Conservation (phyloP, 2,329 filamentous ascomycete species). For the Daldinia eschscholtzii region DNA sequence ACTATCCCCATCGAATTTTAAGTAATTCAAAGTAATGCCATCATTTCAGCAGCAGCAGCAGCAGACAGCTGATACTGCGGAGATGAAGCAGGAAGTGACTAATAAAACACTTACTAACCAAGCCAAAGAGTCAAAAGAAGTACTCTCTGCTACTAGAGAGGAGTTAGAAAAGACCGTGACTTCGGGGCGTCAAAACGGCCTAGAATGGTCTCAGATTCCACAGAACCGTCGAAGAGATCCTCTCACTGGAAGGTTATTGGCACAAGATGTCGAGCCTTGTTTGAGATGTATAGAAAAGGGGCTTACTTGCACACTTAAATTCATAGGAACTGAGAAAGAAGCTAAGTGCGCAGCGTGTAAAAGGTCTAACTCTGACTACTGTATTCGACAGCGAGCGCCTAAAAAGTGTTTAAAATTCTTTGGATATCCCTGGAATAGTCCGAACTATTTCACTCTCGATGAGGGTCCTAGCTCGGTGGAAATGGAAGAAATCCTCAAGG, state of each 20-base stretch:
- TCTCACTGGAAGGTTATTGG: slow-evolving; percentile 41
- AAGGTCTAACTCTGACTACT: slow-evolving; percentile 36
- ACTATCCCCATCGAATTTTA: background rate
- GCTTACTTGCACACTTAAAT: slow-evolving; percentile 47
- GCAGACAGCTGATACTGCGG: background rate
- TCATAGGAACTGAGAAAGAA: slow-evolving; percentile 34
- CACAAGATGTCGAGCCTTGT: slow-evolving; percentile 39
- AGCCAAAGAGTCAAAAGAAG: background rate
- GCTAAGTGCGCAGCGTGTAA: slow-evolving; percentile 44
- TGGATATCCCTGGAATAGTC: slow-evolving; percentile 46
- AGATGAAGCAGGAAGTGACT: background rate
- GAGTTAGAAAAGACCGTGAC: background rate
- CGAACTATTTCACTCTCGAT: slow-evolving; percentile 42
- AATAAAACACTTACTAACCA: background rate
- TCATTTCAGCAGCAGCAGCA: background rate
- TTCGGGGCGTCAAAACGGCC: background rate
- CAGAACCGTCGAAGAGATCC: slow-evolving; percentile 18
- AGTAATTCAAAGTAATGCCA: background rate
- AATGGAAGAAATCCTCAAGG: slow-evolving; percentile 37
- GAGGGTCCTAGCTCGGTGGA: slow-evolving; percentile 6
- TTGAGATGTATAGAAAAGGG: slow-evolving; percentile 44
- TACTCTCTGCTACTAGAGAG: background rate
- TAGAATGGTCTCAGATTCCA: background rate
- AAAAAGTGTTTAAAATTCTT: background rate
- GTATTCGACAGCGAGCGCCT: slow-evolving; percentile 38